Percentiles rank a stretch among this genome's conserved stretches.
Conservation (phyloP, 352 stramenopile genomes). For the Aphanomyces invadans region DNA sequence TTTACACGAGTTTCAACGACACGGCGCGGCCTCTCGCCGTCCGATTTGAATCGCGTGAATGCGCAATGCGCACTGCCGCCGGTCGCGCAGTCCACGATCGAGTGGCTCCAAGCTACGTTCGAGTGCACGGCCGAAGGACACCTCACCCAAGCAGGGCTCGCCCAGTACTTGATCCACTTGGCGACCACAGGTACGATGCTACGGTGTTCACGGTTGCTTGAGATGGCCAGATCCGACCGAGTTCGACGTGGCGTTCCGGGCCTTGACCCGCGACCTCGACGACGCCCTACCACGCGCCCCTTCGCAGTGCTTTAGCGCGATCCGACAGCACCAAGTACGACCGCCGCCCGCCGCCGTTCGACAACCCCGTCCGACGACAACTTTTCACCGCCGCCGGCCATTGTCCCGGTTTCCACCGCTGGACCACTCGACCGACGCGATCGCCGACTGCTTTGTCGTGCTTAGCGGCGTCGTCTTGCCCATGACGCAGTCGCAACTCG, state of each 20-base stretch:
- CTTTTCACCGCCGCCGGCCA: no score
- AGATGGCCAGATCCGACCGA: constrained; percentile 36
- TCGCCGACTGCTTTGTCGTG: constrained; percentile 54
- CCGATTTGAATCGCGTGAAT: constrained; percentile 42
- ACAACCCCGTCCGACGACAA: no score
- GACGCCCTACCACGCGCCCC: neutral
- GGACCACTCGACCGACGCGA: constrained; percentile 23
- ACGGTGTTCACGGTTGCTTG: neutral
- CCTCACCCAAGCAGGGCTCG: constrained; percentile 47
- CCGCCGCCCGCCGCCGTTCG: neutral
- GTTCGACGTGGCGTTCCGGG: constrained; percentile 52
- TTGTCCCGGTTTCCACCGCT: constrained; percentile 17
- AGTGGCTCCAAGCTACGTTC: constrained; percentile 53
- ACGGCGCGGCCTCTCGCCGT: constrained; percentile 27
- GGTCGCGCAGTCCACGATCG: constrained; percentile 30
- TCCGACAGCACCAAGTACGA: neutral
- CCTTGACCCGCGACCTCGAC: constrained; percentile 48
- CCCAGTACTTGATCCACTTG: constrained; percentile 64
- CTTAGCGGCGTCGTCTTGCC: constrained; percentile 41
- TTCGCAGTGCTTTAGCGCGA: neutral
- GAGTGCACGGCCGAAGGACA: constrained; percentile 28
- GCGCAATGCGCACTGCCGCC: constrained; percentile 30
- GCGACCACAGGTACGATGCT: constrained; percentile 43
- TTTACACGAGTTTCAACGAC: constrained; percentile 42
- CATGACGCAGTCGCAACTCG: constrained; percentile 31